These are phyloP conservation scores for Prosopis cineraria DNA, from an alignment of 306 rosid genomes.

Conservation along the genomic window DNA sequence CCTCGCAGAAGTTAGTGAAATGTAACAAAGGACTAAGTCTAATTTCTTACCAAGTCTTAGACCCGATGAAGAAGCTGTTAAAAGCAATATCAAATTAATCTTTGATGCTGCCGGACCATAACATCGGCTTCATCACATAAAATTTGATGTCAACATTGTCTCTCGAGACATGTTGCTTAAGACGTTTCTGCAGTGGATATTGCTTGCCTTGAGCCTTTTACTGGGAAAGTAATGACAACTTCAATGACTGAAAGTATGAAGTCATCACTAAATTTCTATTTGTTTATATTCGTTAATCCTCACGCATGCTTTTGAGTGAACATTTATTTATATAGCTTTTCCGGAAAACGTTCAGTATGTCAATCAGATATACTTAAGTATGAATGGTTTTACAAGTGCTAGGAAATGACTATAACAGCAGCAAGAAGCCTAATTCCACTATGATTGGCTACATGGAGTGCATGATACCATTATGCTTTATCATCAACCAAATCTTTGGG, in stretches of 20 bases:
- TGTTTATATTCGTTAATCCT: neutral
- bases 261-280: neutral
- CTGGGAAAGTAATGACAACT: constrained; percentile 12
- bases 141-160: constrained; percentile 16
- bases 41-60: constrained; percentile 45
- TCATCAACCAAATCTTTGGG: too few species aligned
- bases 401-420: too few species aligned
- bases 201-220: constrained; percentile 17
- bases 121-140: constrained; percentile 24
- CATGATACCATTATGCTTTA: too few species aligned
- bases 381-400: neutral
- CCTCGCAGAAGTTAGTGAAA: constrained; percentile 27
- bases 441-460: too few species aligned
- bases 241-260: constrained; percentile 27
- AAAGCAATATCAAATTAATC: neutral
- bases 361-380: neutral
- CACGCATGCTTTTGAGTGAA: neutral
- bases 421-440: too few species aligned
- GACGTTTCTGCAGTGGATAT: constrained; percentile 19
- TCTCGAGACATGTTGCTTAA: neutral
- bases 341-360: too few species aligned
- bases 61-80: constrained; percentile 25
- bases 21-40: constrained; percentile 34
- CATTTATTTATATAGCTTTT: neutral
- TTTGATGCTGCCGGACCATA: neutral